Evolutionary conservation across 169 alveolate species (phyloP), one percentile per base, ranked within the genome.

Genomic region (Plasmodium adleri): DNA sequence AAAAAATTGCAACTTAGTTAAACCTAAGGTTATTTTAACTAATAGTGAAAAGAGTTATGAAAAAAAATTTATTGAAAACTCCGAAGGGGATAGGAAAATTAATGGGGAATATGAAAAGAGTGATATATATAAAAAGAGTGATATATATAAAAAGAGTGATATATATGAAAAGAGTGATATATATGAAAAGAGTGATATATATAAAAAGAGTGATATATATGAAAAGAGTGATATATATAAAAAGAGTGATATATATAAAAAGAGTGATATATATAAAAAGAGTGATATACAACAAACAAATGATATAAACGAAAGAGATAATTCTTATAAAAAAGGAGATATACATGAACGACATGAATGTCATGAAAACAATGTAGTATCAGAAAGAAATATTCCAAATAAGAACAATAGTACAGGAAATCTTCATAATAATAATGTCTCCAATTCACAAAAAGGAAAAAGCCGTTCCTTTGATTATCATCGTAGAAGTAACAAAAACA

Each of bases 21-120:
- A 78, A 70, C 89, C 89, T 50, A 63, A 64, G 60, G 78, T 78
- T 1, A 50, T 78, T 50, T 24, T 47, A 12, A 78, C 89, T 9
- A 76, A 78, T 47, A 78, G 68, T 58, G 89, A 78, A 17, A 60
- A 7, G 13, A 78, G 74, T 52, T 56, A 54, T 5, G 62, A 54
- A 60, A 12, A 6, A 13, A 60, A 22, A 20, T 6, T 22, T 15
- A 28, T 22, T 12, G 52, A 12, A 28, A 39, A 20, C 17, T 17
- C n/a, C 24, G 15, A 56, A 72, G 1, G 12, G 50, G 83, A 4
- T 7, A 4, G 8, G 6, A 9, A n/a, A 63, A 43, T 26, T 24
- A 75, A 62, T 56, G 24, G 43, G n/a, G 49, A 3, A 20, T 1
- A 13, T 8, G 59, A 5, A 26, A 24, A 24, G 28, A n/a, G 59